These are phyloP conservation scores for Solanum rostratum DNA, from an alignment of 257 asterid species.

Conservation along the genomic window DNA sequence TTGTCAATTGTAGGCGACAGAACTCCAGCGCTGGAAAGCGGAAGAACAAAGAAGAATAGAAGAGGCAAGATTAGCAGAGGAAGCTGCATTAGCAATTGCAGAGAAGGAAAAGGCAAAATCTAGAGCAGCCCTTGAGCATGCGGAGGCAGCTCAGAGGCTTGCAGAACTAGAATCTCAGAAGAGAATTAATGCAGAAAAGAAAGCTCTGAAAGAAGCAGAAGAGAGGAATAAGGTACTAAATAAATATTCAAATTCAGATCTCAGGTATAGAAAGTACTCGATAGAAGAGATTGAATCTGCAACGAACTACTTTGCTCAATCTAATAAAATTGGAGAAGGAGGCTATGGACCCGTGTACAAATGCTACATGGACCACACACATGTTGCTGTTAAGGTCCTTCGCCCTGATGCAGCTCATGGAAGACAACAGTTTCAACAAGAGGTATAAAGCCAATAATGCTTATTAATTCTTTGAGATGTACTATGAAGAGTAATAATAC, in stretches of 20 bases:
- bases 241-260: conserved; percentile 18
- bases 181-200: conserved; percentile 66
- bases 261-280: conserved; percentile 65
- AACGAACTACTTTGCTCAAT: conserved; percentile 54
- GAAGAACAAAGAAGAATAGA: conserved; percentile 45
- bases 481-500: background rate
- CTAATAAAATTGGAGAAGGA: conserved; percentile 89
- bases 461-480: background rate
- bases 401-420: conserved; percentile 97
- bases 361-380: conserved; percentile 80
- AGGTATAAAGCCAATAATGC: conserved; percentile 30
- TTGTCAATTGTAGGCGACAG: conserved; percentile 26
- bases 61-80: conserved; percentile 45
- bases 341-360: conserved; percentile 93
- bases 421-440: conserved; percentile 89
- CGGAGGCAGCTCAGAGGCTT: conserved; percentile 69
- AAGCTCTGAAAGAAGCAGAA: conserved; percentile 47
- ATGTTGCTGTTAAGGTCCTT: conserved; percentile 91
- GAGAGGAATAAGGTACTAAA: conserved; percentile 26
- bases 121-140: conserved; percentile 33
- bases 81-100: conserved; percentile 36
- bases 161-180: conserved; percentile 79
- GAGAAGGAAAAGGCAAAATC: conserved; percentile 44
- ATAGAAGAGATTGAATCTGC: conserved; percentile 91
- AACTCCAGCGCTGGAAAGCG: conserved; percentile 48